Conservation (phyloP, 768 basidiomycete species). For the Podaxis sp. region DNA sequence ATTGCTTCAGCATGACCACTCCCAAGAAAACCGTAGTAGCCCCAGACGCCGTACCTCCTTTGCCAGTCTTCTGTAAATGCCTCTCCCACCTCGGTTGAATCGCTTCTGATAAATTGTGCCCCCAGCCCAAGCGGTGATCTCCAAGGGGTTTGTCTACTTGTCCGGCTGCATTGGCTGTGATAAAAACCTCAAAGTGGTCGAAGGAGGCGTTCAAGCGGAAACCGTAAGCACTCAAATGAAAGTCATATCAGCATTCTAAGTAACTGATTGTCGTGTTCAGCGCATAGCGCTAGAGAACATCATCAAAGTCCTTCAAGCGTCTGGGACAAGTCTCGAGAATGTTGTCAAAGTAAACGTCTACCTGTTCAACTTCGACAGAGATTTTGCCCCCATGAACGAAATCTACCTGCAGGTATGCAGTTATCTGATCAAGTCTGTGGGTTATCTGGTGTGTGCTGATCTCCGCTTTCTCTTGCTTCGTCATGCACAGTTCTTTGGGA, state of each 20-base stretch:
- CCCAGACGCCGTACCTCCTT: slow-evolving; percentile 30
- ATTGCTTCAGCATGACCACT: slow-evolving; percentile 4
- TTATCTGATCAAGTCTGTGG: background rate
- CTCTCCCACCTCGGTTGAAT: background rate
- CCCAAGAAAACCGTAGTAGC: slow-evolving; percentile 27
- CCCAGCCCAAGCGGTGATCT: slow-evolving; percentile 38
- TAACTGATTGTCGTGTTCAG: slow-evolving; percentile 18
- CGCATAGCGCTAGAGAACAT: slow-evolving; percentile 38
- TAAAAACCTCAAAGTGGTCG: slow-evolving; percentile 14
- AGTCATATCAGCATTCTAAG: background rate
- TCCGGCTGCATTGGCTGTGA: slow-evolving; percentile 18
- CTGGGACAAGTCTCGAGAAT: slow-evolving; percentile 38
- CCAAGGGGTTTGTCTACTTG: slow-evolving; percentile 19
- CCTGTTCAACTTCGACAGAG: slow-evolving; percentile 33
- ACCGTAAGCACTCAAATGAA: slow-evolving; percentile 7
- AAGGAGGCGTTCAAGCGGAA: slow-evolving; percentile 17
- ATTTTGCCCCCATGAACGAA: slow-evolving; percentile 39
- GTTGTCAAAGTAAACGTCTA: slow-evolving; percentile 43
- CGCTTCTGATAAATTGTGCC: background rate
- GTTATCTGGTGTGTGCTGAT: background rate
- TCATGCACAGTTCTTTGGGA: slow-evolving; percentile 43
- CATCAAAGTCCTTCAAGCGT: slow-evolving; percentile 37
- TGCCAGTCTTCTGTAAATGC: slow-evolving; percentile 33
- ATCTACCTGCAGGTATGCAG: slow-evolving; percentile 32
- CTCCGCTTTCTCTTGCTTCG: background rate